A percentile compares a stretch with the other conserved stretches of the same genome.
These are phyloP conservation scores for Stenogyne calaminthoides DNA, from an alignment of 305 asterid species.

Conservation along the genomic window DNA sequence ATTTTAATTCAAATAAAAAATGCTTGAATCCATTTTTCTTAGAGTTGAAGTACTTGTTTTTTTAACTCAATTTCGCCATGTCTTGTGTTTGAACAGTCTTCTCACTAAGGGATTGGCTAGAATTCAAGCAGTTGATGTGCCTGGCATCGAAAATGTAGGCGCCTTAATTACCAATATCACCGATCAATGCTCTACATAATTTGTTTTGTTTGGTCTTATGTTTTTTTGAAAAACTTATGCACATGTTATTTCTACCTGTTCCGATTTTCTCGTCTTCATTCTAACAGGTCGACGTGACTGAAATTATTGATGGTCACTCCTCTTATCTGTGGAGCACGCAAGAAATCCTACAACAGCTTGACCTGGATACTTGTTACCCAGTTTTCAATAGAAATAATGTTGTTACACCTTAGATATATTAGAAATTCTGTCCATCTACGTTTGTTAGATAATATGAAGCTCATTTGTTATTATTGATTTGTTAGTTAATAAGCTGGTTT, in stretches of 20 bases:
- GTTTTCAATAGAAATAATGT: constrained; percentile 40
- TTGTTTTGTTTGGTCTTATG: not conserved
- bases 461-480: no score
- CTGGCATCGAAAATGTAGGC: constrained; percentile 78
- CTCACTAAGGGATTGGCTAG: constrained; percentile 93
- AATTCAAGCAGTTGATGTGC: constrained; percentile 78
- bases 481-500: no score
- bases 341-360: constrained; percentile 74
- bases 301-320: constrained; percentile 84
- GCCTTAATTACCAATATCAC: not conserved
- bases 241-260: not conserved
- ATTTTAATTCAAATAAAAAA: not conserved
- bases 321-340: constrained; percentile 79
- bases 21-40: not conserved
- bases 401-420: constrained; percentile 35
- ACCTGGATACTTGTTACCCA: constrained; percentile 69
- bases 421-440: not conserved
- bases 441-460: not conserved
- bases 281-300: constrained; percentile 78
- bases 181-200: not conserved
- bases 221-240: not conserved
- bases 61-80: not conserved
- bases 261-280: not conserved
- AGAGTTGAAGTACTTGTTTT: not conserved
- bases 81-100: constrained; percentile 59